Percentiles rank a stretch among this genome's conserved stretches.
Evolutionary conservation across 2,329 filamentous ascomycete genomes (phyloP).

Genomic region (Pseudopithomyces chartarum): DNA sequence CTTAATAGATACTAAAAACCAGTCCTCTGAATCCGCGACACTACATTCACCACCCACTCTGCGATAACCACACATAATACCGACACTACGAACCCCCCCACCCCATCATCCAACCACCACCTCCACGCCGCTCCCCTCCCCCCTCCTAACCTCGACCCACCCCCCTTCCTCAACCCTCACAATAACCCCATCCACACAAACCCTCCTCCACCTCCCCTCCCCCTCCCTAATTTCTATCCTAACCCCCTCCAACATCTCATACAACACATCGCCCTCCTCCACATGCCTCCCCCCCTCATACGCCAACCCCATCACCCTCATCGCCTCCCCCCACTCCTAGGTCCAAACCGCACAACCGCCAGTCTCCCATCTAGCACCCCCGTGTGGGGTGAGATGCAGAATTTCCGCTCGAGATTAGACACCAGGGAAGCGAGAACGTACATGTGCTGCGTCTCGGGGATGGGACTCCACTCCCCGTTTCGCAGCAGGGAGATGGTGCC

Average conservation of each 20-base stretch:
- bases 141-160: conserved; percentile 68
- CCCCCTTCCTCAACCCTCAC: conserved; percentile 73
- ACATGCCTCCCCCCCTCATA: conserved; percentile 64
- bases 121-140: conserved; percentile 48
- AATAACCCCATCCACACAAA: conserved; percentile 92
- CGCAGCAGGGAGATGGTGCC: conserved; percentile 56
- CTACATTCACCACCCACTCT: too few species aligned
- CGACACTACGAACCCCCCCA: too few species aligned
- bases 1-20: too few species aligned
- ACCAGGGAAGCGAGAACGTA: conserved; percentile 80
- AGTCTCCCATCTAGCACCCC: conserved; percentile 72
- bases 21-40: too few species aligned
- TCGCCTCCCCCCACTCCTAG: conserved; percentile 68
- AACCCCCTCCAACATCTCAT: conserved; percentile 71
- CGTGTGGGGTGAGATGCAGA: conserved; percentile 78
- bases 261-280: conserved; percentile 63
- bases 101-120: conserved; percentile 17
- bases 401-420: conserved; percentile 79
- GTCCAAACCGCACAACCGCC: conserved; percentile 75
- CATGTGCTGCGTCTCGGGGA: conserved; percentile 61
- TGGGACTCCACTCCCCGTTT: conserved; percentile 29
- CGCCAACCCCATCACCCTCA: conserved; percentile 74
- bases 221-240: conserved; percentile 69
- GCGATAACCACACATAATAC: too few species aligned
- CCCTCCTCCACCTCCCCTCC: conserved; percentile 76